Percentiles rank a stretch among this genome's conserved stretches.
These are phyloP conservation scores for Globisporangium heterothallicum DNA, from an alignment of 352 stramenopile genomes.

Conservation along the genomic window DNA sequence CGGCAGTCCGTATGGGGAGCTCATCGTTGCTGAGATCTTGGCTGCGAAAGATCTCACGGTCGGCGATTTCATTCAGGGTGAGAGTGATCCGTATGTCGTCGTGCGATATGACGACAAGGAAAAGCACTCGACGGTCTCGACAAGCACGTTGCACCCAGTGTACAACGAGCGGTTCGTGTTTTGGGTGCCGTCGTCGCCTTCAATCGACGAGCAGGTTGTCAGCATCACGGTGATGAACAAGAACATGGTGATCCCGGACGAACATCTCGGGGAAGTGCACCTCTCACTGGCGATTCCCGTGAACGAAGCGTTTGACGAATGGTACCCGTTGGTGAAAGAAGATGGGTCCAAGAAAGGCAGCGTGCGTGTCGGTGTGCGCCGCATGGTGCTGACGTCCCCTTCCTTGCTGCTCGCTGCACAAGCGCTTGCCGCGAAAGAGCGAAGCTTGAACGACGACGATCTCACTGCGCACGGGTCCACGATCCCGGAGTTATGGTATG, in stretches of 20 bases:
- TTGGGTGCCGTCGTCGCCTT: conserved; percentile 45
- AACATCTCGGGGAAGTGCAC: conserved; percentile 69
- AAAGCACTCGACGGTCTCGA: conserved; percentile 28
- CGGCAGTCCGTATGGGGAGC: conserved; percentile 55
- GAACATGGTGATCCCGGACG: conserved; percentile 31
- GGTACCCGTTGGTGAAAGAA: conserved; percentile 57
- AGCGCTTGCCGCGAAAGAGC: conserved; percentile 28
- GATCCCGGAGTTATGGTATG: conserved; percentile 57
- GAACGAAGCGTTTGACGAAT: conserved; percentile 64
- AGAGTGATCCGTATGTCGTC: conserved; percentile 38
- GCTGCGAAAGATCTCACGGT: conserved; percentile 40
- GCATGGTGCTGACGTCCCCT: conserved; percentile 50
- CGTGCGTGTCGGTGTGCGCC: conserved; percentile 41
- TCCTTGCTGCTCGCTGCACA: conserved; percentile 43
- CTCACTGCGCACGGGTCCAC: conserved; percentile 31
- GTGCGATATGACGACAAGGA: conserved; percentile 31
- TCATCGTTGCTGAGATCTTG: conserved; percentile 62
- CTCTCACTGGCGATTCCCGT: conserved; percentile 55
- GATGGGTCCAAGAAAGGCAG: conserved; percentile 53
- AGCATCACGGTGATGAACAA: conserved; percentile 46
- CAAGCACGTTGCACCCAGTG: conserved; percentile 21
- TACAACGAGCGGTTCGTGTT: conserved; percentile 77
- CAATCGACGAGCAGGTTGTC: conserved; percentile 36
- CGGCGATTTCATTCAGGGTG: conserved; percentile 33
- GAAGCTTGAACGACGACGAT: conserved; percentile 46